These are phyloP conservation scores for Capronia epimyces DNA, from an alignment of 2,329 filamentous ascomycete genomes.

Conservation along the genomic window DNA sequence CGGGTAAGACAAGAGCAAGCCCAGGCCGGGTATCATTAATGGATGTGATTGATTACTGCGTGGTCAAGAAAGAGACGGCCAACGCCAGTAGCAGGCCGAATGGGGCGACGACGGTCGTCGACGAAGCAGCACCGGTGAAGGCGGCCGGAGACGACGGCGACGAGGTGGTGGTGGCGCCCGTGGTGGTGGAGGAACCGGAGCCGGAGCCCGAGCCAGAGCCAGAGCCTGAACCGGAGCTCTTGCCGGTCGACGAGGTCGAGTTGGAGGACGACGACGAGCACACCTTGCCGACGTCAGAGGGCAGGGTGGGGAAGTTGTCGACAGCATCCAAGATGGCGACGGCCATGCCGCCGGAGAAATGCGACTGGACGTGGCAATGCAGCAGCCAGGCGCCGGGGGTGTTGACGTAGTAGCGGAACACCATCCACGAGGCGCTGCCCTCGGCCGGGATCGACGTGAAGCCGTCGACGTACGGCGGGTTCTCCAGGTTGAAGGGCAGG, in stretches of 20 bases:
- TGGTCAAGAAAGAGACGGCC: not conserved
- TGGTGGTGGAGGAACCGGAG: not conserved
- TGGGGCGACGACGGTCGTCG: not conserved
- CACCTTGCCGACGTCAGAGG: slow-evolving; percentile 24
- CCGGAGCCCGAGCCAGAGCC: slow-evolving; percentile 2
- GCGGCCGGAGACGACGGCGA: not conserved
- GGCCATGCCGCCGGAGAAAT: slow-evolving; percentile 52
- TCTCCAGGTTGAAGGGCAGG: slow-evolving; percentile 53
- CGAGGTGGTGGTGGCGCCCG: not conserved
- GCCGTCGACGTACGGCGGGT: slow-evolving; percentile 51
- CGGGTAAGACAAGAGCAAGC: not conserved
- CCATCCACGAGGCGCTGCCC: slow-evolving; percentile 43
- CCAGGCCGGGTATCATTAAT: not conserved
- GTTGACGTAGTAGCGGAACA: slow-evolving; percentile 48
- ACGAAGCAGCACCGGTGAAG: not conserved
- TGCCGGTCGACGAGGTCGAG: slow-evolving; percentile 34
- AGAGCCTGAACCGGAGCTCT: slow-evolving; percentile 8
- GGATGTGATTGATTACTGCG: not conserved
- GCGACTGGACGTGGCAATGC: slow-evolving; percentile 54
- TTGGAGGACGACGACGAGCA: slow-evolving; percentile 27
- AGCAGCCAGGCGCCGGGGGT: slow-evolving; percentile 53
- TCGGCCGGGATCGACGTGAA: slow-evolving; percentile 38
- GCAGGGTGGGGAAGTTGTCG: slow-evolving; percentile 31
- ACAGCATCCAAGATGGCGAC: slow-evolving; percentile 46
- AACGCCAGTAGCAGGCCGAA: not conserved